Base-by-base conservation (phyloP, 257 asterid species). In the Scutellaria minor region DNA sequence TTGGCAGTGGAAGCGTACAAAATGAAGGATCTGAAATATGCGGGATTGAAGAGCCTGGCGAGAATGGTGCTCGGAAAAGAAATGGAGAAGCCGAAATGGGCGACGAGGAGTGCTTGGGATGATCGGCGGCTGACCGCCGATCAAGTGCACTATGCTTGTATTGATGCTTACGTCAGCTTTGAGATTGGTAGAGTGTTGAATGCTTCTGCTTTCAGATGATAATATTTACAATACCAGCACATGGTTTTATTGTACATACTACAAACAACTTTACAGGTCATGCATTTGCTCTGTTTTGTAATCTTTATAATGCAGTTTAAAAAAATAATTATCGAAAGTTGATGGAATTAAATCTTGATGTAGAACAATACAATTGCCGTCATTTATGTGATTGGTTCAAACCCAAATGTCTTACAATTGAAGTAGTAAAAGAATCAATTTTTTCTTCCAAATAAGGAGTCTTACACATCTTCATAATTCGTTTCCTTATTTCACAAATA, bases 121-220 rank as follows among this genome's bases (percentile, higher is more conserved):
- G 44, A 77, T 2, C 75, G 74, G 13, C 63, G 53, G 59, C 74
- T 84, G 11, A 55, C 71, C 47, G 50, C 58, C 13, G 82, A 79
- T 6, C 88, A 84, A 44, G 77, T 84, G 5, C 50, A 48, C 53
- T 81, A 81, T 40, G 84, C 83, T 13, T 76, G 81, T 20, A 13
- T 85, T 58, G 85, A 85, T 78, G 87, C 87, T 2, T 85, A 69
- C 53, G 81, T 74, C 7, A 78, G 83, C 13, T 85, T 51, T 24
- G 76, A 83, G 65, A 64, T 83, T 68, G 85, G 84, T 3, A 71
- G 80, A 68, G 64, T 62, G 1, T 44, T 83, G 52, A 75, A 52
- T 44, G 83, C 84, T 70, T 22, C 59, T 65, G 50, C 75, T 69
- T 13, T 74, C 31, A 61, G 14, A n/a, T 60, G 12, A 59, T 12